These are phyloP conservation scores for Salix udensis DNA, from an alignment of 345 rosid genomes.

Conservation along the genomic window DNA sequence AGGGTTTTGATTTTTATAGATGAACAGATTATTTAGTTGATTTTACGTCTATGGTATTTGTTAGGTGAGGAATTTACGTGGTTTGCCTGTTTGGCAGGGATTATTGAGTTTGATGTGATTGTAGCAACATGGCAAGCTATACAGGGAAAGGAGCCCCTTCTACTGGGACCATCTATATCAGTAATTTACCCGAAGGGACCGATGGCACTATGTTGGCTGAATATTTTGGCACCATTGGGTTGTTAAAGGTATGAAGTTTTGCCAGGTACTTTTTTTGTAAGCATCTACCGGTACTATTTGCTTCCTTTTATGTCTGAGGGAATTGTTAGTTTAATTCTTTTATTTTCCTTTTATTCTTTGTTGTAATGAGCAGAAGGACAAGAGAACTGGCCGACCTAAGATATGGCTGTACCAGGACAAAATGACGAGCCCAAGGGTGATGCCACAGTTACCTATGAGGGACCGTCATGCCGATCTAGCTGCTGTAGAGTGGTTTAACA, in stretches of 20 bases:
- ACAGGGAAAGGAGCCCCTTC: constrained; percentile 51
- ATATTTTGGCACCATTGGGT: constrained; percentile 88
- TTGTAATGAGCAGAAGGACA: constrained; percentile 35
- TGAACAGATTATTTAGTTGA: not conserved
- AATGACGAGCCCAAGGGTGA: constrained; percentile 85
- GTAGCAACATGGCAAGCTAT: constrained; percentile 61
- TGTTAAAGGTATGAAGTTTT: constrained; percentile 66
- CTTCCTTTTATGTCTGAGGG: not conserved
- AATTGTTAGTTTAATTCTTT: not conserved
- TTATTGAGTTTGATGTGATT: constrained; percentile 33
- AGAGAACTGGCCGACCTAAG: too few relatives aligned
- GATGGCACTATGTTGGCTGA: constrained; percentile 90
- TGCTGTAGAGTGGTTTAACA: constrained; percentile 96
- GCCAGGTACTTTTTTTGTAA: not conserved
- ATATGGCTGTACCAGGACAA: constrained; percentile 56
- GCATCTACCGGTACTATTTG: too few relatives aligned
- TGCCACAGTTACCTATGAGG: constrained; percentile 92
- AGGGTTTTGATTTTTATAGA: not conserved
- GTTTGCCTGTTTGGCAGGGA: not conserved
- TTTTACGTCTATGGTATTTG: not conserved
- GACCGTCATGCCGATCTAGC: constrained; percentile 97
- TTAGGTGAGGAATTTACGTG: too few relatives aligned
- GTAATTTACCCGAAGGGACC: constrained; percentile 79
- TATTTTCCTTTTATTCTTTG: not conserved
- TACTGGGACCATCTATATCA: constrained; percentile 79